phyloP scores from a whole-genome alignment of 495 filamentous ascomycete species.

The Durotheca rogersii region DNA sequence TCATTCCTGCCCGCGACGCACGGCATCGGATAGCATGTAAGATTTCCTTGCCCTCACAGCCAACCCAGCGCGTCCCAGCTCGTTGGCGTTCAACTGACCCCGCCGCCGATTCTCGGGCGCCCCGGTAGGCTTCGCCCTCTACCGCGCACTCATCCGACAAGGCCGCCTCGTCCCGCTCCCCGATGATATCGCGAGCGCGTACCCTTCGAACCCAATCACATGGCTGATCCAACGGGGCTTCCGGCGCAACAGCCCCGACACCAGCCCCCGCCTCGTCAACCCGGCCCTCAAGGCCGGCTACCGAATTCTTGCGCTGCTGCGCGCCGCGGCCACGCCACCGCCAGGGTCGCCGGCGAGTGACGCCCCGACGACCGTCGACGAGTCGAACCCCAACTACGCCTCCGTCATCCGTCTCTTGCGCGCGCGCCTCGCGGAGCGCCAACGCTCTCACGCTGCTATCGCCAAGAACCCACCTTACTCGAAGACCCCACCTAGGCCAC shows the following conservation, averaged over 20 bases:
- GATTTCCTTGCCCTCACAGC: conserved; percentile 14
- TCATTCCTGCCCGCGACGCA: conserved; percentile 48
- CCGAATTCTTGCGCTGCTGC: conserved; percentile 46
- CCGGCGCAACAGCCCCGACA: conserved; percentile 54
- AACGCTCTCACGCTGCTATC: conserved; percentile 25
- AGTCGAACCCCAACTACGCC: conserved; percentile 25
- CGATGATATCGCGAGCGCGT: conserved; percentile 42
- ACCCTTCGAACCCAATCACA: conserved; percentile 42
- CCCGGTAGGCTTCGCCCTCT: conserved; percentile 71
- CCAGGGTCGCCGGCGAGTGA: too few relatives aligned
- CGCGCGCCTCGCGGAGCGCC: conserved; percentile 33
- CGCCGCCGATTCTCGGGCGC: not conserved
- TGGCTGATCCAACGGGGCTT: conserved; percentile 57
- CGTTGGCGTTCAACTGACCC: not conserved
- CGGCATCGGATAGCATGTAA: conserved; percentile 67
- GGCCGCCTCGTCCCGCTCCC: conserved; percentile 51
- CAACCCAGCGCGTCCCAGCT: not conserved
- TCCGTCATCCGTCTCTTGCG: conserved; percentile 39
- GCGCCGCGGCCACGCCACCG: conserved; percentile 7
- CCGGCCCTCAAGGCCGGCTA: conserved; percentile 66
- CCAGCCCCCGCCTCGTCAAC: conserved; percentile 54
- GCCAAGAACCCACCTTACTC: conserved; percentile 13
- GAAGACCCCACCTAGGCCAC: conserved; percentile 2
- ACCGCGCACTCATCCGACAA: conserved; percentile 67
- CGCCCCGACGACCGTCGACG: conserved; percentile 2